Evolutionary conservation across 805 yeast genomes (phyloP), one percentile per base, ranked within the genome.

Genomic region (Lipomyces spencermartinsiae): DNA sequence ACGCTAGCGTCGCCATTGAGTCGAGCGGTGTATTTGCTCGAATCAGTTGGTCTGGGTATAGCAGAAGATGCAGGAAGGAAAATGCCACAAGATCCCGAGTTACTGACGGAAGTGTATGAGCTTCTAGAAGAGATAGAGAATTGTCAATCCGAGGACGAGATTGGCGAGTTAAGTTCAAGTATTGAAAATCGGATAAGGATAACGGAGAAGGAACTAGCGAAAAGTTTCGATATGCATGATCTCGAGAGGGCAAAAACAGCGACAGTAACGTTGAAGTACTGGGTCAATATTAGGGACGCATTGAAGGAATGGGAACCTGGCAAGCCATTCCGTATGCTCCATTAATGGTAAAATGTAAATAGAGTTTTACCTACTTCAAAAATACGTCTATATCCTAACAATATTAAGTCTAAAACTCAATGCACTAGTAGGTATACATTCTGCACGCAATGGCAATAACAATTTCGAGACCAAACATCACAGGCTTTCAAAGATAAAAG

Each of bases 61-160:
- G 46, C 55, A 10, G 73, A 70, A 34, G 97, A 93, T 73, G 87
- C 86, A 22, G 81, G 83, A 7, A 83, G 82, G 66, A 70, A 81
- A 77, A 78, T 77, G 74, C 59, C 78, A 79, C 69, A 86, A 81
- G 73, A 82, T 80, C 86, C 88, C 66, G 84, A 81, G 16, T 80
- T 91, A 75, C 79, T 94, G 54, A 85, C 92, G 89, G 86, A 86
- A 57, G 90, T 94, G 29, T 81, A 94, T 79, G 96, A 92, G 71
- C 87, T 92, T 4, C 95, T 93, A 76, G 99, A 94, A 78, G 85
- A 86, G 55, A 80, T 93, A 66, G 96, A 91, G 69, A 86, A 86
- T 71, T 88, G 92, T 4, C 80, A 81, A 1, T 79, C 78, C 62
- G 89, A 86, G 61, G 79, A 82, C 1, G 97, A 91, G 59, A 81